phyloP scores from a whole-genome alignment of 202 grass and related monocot species.

The Panicum virgatum region DNA sequence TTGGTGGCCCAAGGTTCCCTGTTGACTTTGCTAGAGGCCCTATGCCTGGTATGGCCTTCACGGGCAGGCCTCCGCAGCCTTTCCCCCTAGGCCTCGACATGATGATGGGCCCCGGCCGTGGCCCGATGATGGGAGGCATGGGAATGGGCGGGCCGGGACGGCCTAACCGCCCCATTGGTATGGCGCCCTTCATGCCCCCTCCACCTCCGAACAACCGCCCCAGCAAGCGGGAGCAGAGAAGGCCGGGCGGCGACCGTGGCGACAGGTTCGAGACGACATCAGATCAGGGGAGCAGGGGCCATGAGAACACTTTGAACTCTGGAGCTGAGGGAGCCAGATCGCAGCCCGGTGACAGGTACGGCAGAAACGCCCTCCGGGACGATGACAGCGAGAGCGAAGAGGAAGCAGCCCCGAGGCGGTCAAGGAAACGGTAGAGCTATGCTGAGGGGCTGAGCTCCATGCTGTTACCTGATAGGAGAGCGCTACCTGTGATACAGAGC shows the following conservation, averaged over 20 bases:
- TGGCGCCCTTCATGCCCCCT: constrained; percentile 58
- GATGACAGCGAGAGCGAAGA: constrained; percentile 86
- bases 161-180: constrained; percentile 72
- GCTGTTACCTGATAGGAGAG: not conserved
- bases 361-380: constrained; percentile 50
- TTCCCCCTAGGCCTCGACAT: constrained; percentile 78
- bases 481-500: not conserved
- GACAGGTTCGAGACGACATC: constrained; percentile 61
- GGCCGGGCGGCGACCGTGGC: constrained; percentile 49
- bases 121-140: constrained; percentile 80
- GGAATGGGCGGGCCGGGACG: constrained; percentile 66
- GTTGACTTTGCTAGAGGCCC: constrained; percentile 63
- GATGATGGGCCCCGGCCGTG: constrained; percentile 85
- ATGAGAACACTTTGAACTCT: constrained; percentile 43
- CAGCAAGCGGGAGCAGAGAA: constrained; percentile 60
- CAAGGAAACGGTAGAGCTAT: constrained; percentile 55
- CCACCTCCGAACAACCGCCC: constrained; percentile 45
- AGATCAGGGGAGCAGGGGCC: constrained; percentile 69
- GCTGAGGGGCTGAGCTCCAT: constrained; percentile 18
- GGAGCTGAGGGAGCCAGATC: constrained; percentile 51
- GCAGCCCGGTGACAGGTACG: constrained; percentile 50
- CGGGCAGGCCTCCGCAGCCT: constrained; percentile 64
- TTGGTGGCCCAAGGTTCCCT: constrained; percentile 74
- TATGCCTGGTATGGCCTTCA: constrained; percentile 81
- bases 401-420: constrained; percentile 76